These are phyloP conservation scores for Drechslerella stenobrocha DNA, from an alignment of 2,329 filamentous ascomycete species.

Conservation along the genomic window DNA sequence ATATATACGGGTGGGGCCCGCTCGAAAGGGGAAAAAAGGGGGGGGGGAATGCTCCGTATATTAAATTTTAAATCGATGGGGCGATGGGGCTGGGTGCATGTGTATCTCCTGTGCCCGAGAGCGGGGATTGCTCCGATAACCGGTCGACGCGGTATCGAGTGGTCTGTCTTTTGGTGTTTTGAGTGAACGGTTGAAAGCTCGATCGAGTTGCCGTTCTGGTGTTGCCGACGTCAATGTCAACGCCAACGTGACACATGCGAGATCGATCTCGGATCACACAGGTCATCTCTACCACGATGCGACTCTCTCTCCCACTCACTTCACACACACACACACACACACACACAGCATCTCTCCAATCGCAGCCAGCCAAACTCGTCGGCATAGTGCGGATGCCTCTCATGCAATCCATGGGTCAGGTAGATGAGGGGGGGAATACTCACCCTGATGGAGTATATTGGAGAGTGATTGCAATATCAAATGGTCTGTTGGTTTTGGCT, in stretches of 20 bases:
- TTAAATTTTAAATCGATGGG: too few species aligned
- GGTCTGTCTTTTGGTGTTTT: not conserved
- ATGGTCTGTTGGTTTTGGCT: not conserved
- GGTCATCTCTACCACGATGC: too few species aligned
- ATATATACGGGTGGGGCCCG: slow-evolving; percentile 9
- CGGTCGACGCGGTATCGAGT: not conserved
- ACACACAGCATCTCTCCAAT: not conserved
- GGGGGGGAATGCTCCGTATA: too few species aligned
- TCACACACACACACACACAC: not conserved
- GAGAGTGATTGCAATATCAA: not conserved
- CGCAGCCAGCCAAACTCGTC: not conserved
- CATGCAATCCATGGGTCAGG: slow-evolving; percentile 40
- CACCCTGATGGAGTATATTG: not conserved
- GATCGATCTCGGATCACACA: too few species aligned
- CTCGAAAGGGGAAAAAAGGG: not conserved
- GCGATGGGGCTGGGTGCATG: too few species aligned
- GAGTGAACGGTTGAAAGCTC: too few species aligned
- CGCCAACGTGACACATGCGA: not conserved
- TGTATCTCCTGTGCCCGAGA: too few species aligned
- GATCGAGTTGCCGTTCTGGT: slow-evolving; percentile 1
- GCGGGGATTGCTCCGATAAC: too few species aligned
- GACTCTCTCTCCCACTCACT: too few species aligned
- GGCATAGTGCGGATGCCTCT: slow-evolving; percentile 17
- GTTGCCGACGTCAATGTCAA: not conserved
- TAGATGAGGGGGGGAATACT: too few species aligned